These are phyloP conservation scores for Saccharomycopsis amapae DNA, from an alignment of 805 yeast species.

Conservation along the genomic window DNA sequence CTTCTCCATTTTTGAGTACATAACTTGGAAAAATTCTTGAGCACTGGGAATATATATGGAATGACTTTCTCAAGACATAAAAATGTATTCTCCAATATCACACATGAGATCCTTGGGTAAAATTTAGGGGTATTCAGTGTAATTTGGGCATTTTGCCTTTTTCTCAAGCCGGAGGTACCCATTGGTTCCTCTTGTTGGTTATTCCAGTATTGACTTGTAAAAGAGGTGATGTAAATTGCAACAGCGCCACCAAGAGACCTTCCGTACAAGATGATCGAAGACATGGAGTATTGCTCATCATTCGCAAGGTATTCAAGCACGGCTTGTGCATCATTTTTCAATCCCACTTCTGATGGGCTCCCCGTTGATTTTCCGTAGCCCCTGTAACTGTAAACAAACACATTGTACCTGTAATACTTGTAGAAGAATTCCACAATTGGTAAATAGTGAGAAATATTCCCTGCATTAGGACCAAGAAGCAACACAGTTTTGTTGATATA, in stretches of 20 bases:
- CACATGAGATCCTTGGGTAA: slow-evolving; percentile 35
- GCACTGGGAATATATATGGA: slow-evolving; percentile 66
- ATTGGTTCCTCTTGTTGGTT: background rate
- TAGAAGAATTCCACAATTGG: slow-evolving; percentile 73
- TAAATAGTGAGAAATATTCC: slow-evolving; percentile 86
- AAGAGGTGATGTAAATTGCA: slow-evolving; percentile 54
- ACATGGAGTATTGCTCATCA: slow-evolving; percentile 45
- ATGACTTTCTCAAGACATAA: slow-evolving; percentile 63
- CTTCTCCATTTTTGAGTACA: slow-evolving; percentile 84
- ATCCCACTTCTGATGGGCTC: slow-evolving; percentile 63
- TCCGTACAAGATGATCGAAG: slow-evolving; percentile 68
- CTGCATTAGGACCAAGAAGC: slow-evolving; percentile 87
- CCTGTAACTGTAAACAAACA: slow-evolving; percentile 78
- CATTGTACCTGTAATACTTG: slow-evolving; percentile 59
- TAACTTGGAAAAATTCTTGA: slow-evolving; percentile 46
- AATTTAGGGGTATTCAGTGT: background rate
- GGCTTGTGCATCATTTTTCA: slow-evolving; percentile 75
- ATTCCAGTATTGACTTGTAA: background rate
- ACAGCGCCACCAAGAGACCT: slow-evolving; percentile 95
- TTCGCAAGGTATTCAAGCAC: slow-evolving; percentile 50
- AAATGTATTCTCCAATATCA: slow-evolving; percentile 84
- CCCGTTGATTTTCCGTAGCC: slow-evolving; percentile 88
- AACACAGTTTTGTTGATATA: slow-evolving; percentile 63
- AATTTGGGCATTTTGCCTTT: background rate
- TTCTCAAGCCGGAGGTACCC: background rate